Conservation (phyloP, 2,329 filamentous ascomycete species). For the Huntiella abstrusa region DNA sequence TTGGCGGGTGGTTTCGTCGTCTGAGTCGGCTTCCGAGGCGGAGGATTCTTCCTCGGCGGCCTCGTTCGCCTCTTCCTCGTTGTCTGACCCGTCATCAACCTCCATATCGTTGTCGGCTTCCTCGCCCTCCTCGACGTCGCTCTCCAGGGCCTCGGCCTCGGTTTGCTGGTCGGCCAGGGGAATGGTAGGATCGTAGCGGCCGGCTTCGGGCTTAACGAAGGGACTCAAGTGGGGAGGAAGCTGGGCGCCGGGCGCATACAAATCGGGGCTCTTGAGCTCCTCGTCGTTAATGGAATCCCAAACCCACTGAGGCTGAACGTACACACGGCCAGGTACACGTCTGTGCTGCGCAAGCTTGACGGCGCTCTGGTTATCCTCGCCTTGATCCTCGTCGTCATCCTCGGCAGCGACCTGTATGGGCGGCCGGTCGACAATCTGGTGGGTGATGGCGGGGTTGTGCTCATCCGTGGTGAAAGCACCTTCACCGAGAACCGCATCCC, state of each 20-base stretch:
- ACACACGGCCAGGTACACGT: conserved; percentile 76
- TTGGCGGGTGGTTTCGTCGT: conserved; percentile 41
- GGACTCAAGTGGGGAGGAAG: conserved; percentile 90
- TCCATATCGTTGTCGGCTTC: conserved; percentile 29
- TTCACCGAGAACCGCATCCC: conserved; percentile 78
- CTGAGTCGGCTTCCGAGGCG: conserved; percentile 20
- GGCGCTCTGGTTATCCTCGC: conserved; percentile 41
- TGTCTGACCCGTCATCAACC: conserved; percentile 19
- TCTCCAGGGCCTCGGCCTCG: conserved; percentile 63
- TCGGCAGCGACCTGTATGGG: conserved; percentile 42
- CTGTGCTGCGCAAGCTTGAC: conserved; percentile 42
- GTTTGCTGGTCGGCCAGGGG: conserved; percentile 74
- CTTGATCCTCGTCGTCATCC: conserved; percentile 24
- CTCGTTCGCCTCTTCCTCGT: conserved; percentile 25
- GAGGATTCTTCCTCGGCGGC: conserved; percentile 28
- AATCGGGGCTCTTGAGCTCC: conserved; percentile 66
- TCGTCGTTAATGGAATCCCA: conserved; percentile 95
- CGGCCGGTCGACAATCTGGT: conserved; percentile 88
- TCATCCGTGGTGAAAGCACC: conserved; percentile 87
- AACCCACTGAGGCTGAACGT: conserved; percentile 94
- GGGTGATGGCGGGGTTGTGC: conserved; percentile 72
- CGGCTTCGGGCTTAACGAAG: conserved; percentile 74
- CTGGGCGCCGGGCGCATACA: conserved; percentile 77
- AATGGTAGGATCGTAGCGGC: conserved; percentile 78
- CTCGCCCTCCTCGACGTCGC: conserved; percentile 37